Evolutionary conservation across 2,329 filamentous ascomycete genomes (phyloP).

Genomic region (Monosporascus cannonballus): DNA sequence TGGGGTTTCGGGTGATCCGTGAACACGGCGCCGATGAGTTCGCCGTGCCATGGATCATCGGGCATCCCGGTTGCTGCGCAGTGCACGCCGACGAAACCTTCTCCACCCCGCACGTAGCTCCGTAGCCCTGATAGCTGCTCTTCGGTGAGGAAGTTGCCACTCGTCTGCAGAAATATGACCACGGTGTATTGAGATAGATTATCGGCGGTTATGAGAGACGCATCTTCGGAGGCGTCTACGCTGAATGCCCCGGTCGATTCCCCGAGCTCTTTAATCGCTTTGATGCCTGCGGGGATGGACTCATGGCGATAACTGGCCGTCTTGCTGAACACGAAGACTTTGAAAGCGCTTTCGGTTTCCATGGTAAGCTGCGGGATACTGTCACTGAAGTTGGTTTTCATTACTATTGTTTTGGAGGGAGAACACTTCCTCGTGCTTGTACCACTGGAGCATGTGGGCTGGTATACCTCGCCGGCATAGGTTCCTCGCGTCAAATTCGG

Average conservation of each 20-base stretch:
- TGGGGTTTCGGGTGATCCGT: slow-evolving; percentile 32
- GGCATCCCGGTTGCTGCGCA: slow-evolving; percentile 29
- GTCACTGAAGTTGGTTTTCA: no score
- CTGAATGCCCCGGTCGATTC: slow-evolving; percentile 20
- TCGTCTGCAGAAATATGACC: slow-evolving; percentile 33
- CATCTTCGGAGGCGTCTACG: slow-evolving; percentile 31
- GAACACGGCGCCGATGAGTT: slow-evolving; percentile 33
- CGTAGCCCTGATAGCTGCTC: slow-evolving; percentile 28
- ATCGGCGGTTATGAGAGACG: slow-evolving; percentile 22
- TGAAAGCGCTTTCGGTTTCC: slow-evolving; percentile 10
- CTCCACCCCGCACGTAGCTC: slow-evolving; percentile 26
- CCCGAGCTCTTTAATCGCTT: slow-evolving; percentile 24
- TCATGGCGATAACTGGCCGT: slow-evolving; percentile 32
- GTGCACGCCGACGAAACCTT: slow-evolving; percentile 36
- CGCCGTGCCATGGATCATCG: slow-evolving; percentile 29
- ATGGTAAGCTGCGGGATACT: no score
- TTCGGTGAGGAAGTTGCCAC: slow-evolving; percentile 30
- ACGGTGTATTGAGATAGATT: slow-evolving; percentile 27
- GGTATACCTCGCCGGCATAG: no score
- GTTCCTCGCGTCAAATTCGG: no score
- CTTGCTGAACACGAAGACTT: slow-evolving; percentile 33
- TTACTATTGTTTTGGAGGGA: no score
- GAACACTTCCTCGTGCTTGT: no score
- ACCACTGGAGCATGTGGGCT: no score
- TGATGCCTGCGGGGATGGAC: slow-evolving; percentile 31